Conservation (phyloP, 2,329 filamentous ascomycete species). For the Metarhizium anisopliae region DNA sequence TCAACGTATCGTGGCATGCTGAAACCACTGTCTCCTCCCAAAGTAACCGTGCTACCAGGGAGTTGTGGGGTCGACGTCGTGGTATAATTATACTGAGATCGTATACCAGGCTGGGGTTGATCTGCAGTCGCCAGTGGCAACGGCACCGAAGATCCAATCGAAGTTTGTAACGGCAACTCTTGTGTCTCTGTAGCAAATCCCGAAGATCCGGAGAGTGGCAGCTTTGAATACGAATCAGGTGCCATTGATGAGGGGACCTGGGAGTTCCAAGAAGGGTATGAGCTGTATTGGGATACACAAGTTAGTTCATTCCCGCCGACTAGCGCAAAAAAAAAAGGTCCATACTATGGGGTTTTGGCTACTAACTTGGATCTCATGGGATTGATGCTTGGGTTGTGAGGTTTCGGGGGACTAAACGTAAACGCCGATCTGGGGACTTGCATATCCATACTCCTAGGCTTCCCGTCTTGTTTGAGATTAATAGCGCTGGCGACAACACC, state of each 20-base stretch:
- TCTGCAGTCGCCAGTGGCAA: conserved; percentile 41
- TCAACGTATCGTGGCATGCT: conserved; percentile 51
- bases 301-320: not conserved
- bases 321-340: not conserved
- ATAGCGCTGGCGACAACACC: conserved; percentile 51
- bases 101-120: conserved; percentile 36
- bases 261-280: conserved; percentile 48
- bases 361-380: conserved; percentile 51
- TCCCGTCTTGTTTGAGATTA: conserved; percentile 44
- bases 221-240: conserved; percentile 43
- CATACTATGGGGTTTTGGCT: not conserved
- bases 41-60: conserved; percentile 27
- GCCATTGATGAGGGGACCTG: conserved; percentile 42
- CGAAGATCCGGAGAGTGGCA: conserved; percentile 38
- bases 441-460: conserved; percentile 41
- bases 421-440: conserved; percentile 49
- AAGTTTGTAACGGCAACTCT: conserved; percentile 43
- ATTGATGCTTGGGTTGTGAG: conserved; percentile 42
- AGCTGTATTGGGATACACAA: conserved; percentile 46
- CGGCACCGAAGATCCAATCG: conserved; percentile 43
- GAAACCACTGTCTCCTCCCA: conserved; percentile 35
- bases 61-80: conserved; percentile 42
- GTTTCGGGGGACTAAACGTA: conserved; percentile 48
- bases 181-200: conserved; percentile 42
- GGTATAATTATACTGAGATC: conserved; percentile 47